Percentiles rank a stretch among this genome's conserved stretches.
Conservation (phyloP, 1,139 yeast genomes). For the Lodderomyces metapsilosis region DNA sequence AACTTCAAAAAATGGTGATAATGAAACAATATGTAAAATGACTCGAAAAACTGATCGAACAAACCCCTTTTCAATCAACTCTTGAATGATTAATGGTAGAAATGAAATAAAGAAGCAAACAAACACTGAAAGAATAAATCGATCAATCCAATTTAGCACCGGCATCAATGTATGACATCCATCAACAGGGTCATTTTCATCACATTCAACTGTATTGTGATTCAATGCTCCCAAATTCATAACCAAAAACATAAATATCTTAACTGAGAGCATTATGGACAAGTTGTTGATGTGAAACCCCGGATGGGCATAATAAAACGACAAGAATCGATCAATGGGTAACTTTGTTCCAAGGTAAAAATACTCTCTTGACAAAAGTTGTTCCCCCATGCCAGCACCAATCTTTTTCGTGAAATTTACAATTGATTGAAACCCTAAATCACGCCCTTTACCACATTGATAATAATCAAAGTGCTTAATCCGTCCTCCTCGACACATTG, state of each 20-base stretch:
- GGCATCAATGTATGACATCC: conserved; percentile 80
- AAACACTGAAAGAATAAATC: conserved; percentile 78
- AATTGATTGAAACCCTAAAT: conserved; percentile 82
- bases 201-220: conserved; percentile 56
- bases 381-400: conserved; percentile 97
- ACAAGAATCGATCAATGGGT: conserved; percentile 75
- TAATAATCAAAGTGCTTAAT: conserved; percentile 85
- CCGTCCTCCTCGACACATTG: conserved; percentile 76
- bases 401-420: conserved; percentile 83
- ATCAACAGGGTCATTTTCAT: conserved; percentile 52
- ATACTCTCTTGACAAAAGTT: conserved; percentile 78
- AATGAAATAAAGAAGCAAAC: conserved; percentile 84
- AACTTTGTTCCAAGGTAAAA: conserved; percentile 76
- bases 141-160: conserved; percentile 73
- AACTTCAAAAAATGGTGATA: conserved; percentile 84
- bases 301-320: conserved; percentile 89
- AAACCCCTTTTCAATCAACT: conserved; percentile 73
- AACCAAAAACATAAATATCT: conserved; percentile 65
- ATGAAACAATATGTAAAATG: conserved; percentile 61
- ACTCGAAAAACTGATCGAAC: conserved; percentile 61
- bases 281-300: conserved; percentile 86
- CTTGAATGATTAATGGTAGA: conserved; percentile 77
- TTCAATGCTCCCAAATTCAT: conserved; percentile 67
- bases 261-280: conserved; percentile 73
- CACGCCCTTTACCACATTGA: conserved; percentile 92